Evolutionary conservation across 306 rosid genomes (phyloP).

Genomic region (Trifolium dubium): DNA sequence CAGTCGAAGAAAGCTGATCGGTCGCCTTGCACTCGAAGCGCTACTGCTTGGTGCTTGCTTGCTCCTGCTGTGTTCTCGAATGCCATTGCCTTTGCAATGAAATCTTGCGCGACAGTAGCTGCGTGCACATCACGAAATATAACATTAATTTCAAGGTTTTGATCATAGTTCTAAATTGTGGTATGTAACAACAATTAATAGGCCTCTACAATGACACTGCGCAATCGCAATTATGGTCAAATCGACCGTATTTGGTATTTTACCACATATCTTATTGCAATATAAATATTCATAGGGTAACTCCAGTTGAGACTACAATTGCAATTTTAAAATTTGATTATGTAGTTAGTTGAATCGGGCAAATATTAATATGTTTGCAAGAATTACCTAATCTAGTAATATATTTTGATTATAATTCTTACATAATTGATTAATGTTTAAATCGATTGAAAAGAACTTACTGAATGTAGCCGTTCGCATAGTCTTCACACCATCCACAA

Average conservation of each 20-base stretch:
- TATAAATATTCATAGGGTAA: too few species aligned
- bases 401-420: not conserved
- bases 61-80: slow-evolving; percentile 80
- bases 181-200: too few species aligned
- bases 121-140: not conserved
- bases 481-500: slow-evolving; percentile 35
- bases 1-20: slow-evolving; percentile 61
- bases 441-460: slow-evolving; percentile 9
- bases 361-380: not conserved
- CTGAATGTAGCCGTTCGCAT: slow-evolving; percentile 46
- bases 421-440: not conserved
- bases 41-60: slow-evolving; percentile 75
- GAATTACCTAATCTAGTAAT: not conserved
- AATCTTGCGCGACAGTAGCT: slow-evolving; percentile 45
- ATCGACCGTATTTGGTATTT: too few species aligned
- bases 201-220: not conserved
- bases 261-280: too few species aligned
- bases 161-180: not conserved
- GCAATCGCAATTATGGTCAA: not conserved
- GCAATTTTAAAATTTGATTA: not conserved
- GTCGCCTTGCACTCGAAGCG: slow-evolving; percentile 67
- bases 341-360: too few species aligned
- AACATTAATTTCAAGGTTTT: not conserved
- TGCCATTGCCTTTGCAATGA: slow-evolving; percentile 62
- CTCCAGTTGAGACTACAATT: not conserved